Conservation (phyloP, 2,329 filamentous ascomycete genomes). For the Lasiodiplodia theobromae region DNA sequence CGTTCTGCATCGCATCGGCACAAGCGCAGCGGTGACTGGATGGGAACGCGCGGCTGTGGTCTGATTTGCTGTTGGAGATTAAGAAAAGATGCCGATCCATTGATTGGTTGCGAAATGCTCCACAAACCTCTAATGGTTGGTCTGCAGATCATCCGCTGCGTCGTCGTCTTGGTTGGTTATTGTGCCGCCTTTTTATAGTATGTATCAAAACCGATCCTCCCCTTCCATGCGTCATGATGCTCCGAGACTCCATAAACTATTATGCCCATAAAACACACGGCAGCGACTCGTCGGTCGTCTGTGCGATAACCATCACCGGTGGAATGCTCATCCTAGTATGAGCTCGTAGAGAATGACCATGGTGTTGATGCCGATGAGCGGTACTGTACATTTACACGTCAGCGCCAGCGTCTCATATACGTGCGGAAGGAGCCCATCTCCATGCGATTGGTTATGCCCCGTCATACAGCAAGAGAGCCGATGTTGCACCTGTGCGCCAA, state of each 20-base stretch:
- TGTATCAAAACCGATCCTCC: slow-evolving; percentile 5
- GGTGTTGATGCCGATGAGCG: slow-evolving; percentile 49
- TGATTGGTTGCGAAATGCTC: slow-evolving; percentile 12
- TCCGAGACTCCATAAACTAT: slow-evolving; percentile 19
- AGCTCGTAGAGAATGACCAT: slow-evolving; percentile 48
- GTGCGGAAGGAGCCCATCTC: slow-evolving; percentile 1
- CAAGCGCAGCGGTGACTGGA: not conserved
- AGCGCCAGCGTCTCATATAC: not conserved
- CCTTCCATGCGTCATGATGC: slow-evolving; percentile 17
- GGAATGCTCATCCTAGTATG: slow-evolving; percentile 21
- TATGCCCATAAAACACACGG: slow-evolving; percentile 4
- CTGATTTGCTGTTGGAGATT: slow-evolving; percentile 5
- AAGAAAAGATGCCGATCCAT: slow-evolving; percentile 14
- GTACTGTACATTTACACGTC: slow-evolving; percentile 38
- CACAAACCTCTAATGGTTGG: slow-evolving; percentile 10
- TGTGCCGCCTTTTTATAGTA: not conserved
- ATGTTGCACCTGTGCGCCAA: not conserved
- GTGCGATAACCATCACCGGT: not conserved
- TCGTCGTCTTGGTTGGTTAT: not conserved
- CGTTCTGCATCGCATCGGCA: not conserved
- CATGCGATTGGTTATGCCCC: not conserved
- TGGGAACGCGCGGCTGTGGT: slow-evolving; percentile 10
- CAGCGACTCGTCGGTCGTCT: not conserved
- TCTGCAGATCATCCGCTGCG: slow-evolving; percentile 18
- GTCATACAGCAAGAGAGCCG: not conserved